Percentiles rank a stretch among this genome's conserved stretches.
These are phyloP conservation scores for Neurospora sp. DNA, from an alignment of 495 filamentous ascomycete genomes.

Conservation along the genomic window DNA sequence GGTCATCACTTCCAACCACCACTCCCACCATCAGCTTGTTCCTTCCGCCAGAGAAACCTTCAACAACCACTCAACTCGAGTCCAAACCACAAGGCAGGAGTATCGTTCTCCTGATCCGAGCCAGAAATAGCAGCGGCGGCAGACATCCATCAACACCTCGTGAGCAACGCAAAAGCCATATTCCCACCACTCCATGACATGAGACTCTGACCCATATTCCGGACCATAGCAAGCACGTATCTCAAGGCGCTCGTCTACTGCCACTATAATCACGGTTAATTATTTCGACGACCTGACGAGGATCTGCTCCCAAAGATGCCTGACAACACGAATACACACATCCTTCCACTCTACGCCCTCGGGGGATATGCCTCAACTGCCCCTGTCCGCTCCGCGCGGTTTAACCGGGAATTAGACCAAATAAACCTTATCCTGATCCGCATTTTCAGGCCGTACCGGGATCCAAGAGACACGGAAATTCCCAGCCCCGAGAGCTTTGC, in stretches of 20 bases:
- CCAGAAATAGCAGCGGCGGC: neutral
- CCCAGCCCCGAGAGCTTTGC: neutral
- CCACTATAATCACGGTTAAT: neutral
- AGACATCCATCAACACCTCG: neutral
- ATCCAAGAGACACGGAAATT: neutral
- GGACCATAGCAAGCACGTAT: neutral
- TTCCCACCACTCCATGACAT: neutral
- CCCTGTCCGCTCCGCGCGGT: neutral
- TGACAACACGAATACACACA: neutral
- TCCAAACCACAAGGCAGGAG: neutral
- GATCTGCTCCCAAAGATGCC: neutral
- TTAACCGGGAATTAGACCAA: neutral
- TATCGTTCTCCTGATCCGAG: too few species aligned
- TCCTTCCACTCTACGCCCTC: neutral
- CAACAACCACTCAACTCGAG: neutral
- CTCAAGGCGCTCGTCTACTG: neutral
- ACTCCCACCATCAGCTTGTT: neutral
- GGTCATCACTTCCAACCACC: neutral
- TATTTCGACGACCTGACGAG: neutral
- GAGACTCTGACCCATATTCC: neutral
- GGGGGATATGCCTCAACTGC: neutral
- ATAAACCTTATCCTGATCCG: neutral
- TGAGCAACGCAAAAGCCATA: neutral
- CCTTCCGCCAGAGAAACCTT: neutral
- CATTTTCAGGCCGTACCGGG: neutral